Evolutionary conservation across 2,329 filamentous ascomycete species (phyloP).

Genomic region (Verticillium klebahnii): DNA sequence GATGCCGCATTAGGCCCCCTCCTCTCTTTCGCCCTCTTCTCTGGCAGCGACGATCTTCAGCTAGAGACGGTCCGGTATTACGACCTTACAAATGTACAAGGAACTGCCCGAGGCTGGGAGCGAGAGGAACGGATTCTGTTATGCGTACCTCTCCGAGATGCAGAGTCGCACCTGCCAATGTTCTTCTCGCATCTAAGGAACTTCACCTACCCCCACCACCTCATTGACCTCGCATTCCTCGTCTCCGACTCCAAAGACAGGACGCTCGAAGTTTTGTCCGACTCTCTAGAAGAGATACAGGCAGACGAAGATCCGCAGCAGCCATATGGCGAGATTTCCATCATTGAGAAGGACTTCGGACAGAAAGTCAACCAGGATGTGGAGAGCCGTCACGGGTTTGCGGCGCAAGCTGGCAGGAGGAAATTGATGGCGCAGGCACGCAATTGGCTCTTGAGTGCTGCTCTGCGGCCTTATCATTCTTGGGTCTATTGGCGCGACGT

Average conservation of each 20-base stretch:
- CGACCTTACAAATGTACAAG: constrained; percentile 86
- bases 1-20: constrained; percentile 54
- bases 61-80: constrained; percentile 97
- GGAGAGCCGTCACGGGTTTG: constrained; percentile 95
- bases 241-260: constrained; percentile 96
- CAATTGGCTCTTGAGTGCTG: constrained; percentile 94
- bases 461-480: constrained; percentile 88
- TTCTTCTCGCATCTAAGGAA: constrained; percentile 98
- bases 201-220: constrained; percentile 92
- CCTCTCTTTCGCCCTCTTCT: constrained; percentile 67
- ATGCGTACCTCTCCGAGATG: constrained; percentile 91
- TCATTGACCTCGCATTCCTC: constrained; percentile 93
- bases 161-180: constrained; percentile 88
- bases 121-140: constrained; percentile 91
- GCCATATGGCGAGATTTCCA: constrained; percentile 91
- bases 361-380: constrained; percentile 98
- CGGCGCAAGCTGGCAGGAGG: constrained; percentile 85
- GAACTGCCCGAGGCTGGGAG: constrained; percentile 91
- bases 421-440: constrained; percentile 98
- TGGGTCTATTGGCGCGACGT: constrained; percentile 99
- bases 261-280: constrained; percentile 71
- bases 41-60: constrained; percentile 64
- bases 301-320: constrained; percentile 72
- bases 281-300: constrained; percentile 75
- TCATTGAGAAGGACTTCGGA: constrained; percentile 98